Percentiles rank a stretch among this genome's conserved stretches.
phyloP scores from a whole-genome alignment of 1,284 basidiomycete genomes.

The Cutaneotrichosporon sp. region DNA sequence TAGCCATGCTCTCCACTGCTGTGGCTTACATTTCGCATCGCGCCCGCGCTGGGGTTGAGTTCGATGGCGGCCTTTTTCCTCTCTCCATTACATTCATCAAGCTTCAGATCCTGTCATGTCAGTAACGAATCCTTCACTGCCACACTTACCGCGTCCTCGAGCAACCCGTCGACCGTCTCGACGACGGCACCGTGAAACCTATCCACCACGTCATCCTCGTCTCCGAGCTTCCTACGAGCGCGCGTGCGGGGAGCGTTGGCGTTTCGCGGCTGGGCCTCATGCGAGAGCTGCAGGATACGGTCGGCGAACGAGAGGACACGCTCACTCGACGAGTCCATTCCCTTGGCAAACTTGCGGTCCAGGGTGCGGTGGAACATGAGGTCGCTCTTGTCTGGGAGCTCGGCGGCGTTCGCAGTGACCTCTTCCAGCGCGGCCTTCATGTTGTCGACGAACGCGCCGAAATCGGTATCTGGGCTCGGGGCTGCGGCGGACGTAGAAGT shows the following conservation, averaged over 20 bases:
- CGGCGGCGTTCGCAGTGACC: slow-evolving; percentile 39
- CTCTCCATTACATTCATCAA: slow-evolving; percentile 72
- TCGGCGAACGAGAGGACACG: slow-evolving; percentile 55
- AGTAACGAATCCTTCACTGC: slow-evolving; percentile 3
- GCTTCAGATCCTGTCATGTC: slow-evolving; percentile 60
- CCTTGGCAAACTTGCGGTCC: slow-evolving; percentile 60
- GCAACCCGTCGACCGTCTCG: slow-evolving; percentile 73
- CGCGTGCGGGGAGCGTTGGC: slow-evolving; percentile 48
- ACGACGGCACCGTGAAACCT: slow-evolving; percentile 67
- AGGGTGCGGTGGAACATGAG: slow-evolving; percentile 79
- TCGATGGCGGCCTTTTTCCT: slow-evolving; percentile 55
- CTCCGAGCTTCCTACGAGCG: slow-evolving; percentile 49
- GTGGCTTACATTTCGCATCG: slow-evolving; percentile 5
- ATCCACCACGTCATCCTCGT: slow-evolving; percentile 74
- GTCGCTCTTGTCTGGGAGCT: slow-evolving; percentile 54
- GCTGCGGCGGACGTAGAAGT: not conserved
- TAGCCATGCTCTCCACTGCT: not conserved
- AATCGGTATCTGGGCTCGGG: slow-evolving; percentile 16
- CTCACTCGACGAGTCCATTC: slow-evolving; percentile 31
- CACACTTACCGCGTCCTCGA: slow-evolving; percentile 70
- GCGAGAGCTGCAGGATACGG: slow-evolving; percentile 57
- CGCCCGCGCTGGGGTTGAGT: slow-evolving; percentile 22
- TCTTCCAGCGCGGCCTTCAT: slow-evolving; percentile 39
- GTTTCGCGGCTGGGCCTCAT: slow-evolving; percentile 31
- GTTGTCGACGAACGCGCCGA: slow-evolving; percentile 29